A percentile compares a stretch with the other conserved stretches of the same genome.
phyloP scores from a whole-genome alignment of 805 yeast species.

The Debaryomyces tyrocola region DNA sequence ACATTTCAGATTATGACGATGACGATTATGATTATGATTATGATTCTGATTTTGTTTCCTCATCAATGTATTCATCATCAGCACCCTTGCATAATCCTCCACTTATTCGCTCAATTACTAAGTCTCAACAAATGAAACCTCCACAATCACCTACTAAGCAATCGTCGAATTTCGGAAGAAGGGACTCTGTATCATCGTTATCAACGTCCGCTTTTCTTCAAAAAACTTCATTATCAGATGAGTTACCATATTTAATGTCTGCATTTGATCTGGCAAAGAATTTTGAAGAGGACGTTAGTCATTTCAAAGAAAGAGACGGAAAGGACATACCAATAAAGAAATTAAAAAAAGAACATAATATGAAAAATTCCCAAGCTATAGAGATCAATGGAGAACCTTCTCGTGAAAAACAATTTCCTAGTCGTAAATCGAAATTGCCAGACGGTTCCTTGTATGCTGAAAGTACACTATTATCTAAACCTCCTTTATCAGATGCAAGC shows the following conservation, averaged over 20 bases:
- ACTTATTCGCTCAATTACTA: constrained; percentile 41
- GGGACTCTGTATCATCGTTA: constrained; percentile 27
- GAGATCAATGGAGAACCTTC: neutral
- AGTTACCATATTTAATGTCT: constrained; percentile 62
- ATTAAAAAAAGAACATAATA: neutral
- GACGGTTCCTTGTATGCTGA: constrained; percentile 33
- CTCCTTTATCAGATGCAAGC: constrained; percentile 15
- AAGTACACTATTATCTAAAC: constrained; percentile 25
- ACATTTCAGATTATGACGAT: constrained; percentile 8
- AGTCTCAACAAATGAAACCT: constrained; percentile 6
- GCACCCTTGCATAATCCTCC: constrained; percentile 28
- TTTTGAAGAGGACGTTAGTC: constrained; percentile 50
- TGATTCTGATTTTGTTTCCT: constrained; percentile 27
- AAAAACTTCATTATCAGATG: constrained; percentile 58
- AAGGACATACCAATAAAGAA: constrained; percentile 2
- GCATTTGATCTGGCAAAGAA: constrained; percentile 66
- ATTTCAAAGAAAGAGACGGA: constrained; percentile 21
- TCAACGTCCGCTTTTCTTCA: constrained; percentile 40
- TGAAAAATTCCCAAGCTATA: neutral
- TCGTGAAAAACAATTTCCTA: constrained; percentile 14
- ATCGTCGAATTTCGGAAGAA: constrained; percentile 11
- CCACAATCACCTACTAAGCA: constrained; percentile 2
- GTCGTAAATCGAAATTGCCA: constrained; percentile 29
- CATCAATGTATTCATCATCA: constrained; percentile 19
- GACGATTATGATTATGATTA: constrained; percentile 17